Conservation (phyloP, 179 eudicot genomes). For the Beta corolliflora region DNA sequence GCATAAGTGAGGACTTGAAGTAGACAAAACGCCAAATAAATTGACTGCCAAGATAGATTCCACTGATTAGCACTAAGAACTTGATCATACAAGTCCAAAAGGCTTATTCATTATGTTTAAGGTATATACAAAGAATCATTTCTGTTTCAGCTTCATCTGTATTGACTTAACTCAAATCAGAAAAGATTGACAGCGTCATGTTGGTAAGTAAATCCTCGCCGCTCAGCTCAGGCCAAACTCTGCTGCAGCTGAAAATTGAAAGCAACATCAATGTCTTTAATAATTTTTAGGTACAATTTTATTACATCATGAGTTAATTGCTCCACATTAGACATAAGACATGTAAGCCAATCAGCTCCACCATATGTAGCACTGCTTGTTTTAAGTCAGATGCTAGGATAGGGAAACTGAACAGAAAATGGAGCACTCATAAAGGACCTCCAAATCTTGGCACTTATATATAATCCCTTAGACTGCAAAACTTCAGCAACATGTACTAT, state of each 20-base stretch:
- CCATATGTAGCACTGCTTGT: background rate
- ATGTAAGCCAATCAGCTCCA: too few species aligned
- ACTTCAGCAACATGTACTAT: background rate
- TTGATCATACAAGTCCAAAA: background rate
- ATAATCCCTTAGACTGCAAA: background rate
- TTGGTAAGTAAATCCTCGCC: background rate
- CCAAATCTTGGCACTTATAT: background rate
- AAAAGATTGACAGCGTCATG: background rate
- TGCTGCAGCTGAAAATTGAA: slow-evolving; percentile 27
- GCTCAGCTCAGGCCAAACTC: slow-evolving; percentile 17
- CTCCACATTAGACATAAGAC: background rate
- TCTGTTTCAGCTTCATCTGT: background rate
- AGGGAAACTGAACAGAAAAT: background rate
- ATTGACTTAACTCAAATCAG: background rate
- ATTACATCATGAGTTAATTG: background rate
- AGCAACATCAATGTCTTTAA: background rate
- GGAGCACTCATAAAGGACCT: background rate
- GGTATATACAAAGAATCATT: slow-evolving; percentile 15
- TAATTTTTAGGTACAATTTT: background rate
- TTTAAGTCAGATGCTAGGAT: background rate
- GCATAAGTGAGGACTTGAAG: background rate
- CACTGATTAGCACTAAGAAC: background rate
- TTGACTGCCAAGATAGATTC: slow-evolving; percentile 1
- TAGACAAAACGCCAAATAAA: background rate
- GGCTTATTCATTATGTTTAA: slow-evolving; percentile 1